A percentile compares a stretch with the other conserved stretches of the same genome.
Conservation (phyloP, 495 filamentous ascomycete genomes). For the Schizothecium vesticola region DNA sequence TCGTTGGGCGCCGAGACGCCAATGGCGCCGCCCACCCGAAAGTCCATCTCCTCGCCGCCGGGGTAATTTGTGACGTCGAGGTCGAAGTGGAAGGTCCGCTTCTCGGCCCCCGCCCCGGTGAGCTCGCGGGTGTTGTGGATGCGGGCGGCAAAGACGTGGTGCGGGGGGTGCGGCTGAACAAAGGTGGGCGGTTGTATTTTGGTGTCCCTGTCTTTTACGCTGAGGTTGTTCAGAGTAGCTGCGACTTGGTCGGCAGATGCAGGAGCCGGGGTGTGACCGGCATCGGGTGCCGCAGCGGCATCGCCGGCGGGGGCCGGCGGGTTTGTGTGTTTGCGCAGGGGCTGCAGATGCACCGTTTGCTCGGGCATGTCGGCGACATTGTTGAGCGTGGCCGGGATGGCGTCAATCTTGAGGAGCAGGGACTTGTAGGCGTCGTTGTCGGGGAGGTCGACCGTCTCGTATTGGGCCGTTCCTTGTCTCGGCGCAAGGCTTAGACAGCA, state of each 20-base stretch:
- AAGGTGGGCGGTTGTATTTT: slow-evolving; percentile 72
- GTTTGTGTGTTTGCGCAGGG: slow-evolving; percentile 33
- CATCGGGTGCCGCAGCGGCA: slow-evolving; percentile 26
- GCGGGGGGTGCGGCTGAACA: slow-evolving; percentile 92
- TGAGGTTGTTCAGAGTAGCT: slow-evolving; percentile 25
- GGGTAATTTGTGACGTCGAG: slow-evolving; percentile 96
- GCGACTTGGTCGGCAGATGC: slow-evolving; percentile 16
- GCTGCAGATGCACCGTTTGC: slow-evolving; percentile 63
- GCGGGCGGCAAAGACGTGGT: slow-evolving; percentile 80
- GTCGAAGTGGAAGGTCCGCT: slow-evolving; percentile 95
- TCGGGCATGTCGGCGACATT: slow-evolving; percentile 64
- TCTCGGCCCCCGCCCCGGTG: slow-evolving; percentile 86
- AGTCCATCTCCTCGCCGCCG: slow-evolving; percentile 78
- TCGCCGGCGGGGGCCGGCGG: slow-evolving; percentile 37
- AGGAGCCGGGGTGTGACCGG: slow-evolving; percentile 4
- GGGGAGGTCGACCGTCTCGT: slow-evolving; percentile 59
- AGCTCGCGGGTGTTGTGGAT: slow-evolving; percentile 78
- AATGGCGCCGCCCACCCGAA: slow-evolving; percentile 94
- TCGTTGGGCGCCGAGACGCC: slow-evolving; percentile 88
- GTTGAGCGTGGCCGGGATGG: slow-evolving; percentile 66
- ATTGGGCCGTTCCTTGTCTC: slow-evolving; percentile 48
- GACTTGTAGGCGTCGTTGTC: slow-evolving; percentile 80
- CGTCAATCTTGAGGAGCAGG: slow-evolving; percentile 68
- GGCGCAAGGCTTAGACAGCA: slow-evolving; percentile 68
- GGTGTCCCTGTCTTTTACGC: slow-evolving; percentile 38